phyloP scores from a whole-genome alignment of 805 yeast species.

The Candida anglica region DNA sequence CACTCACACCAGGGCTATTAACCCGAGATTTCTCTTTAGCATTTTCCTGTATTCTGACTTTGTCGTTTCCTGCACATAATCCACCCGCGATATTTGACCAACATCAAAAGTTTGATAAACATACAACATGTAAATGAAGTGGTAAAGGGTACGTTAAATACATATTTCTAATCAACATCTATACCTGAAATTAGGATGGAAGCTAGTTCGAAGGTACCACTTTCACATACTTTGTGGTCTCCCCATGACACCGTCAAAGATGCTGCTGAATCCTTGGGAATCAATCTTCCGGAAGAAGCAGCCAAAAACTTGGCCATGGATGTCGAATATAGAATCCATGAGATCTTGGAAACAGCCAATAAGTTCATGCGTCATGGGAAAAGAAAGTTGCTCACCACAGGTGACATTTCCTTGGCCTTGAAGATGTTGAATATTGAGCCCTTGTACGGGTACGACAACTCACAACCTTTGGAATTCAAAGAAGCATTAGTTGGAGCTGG shows the following conservation, averaged over 20 bases:
- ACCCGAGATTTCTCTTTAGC: no score
- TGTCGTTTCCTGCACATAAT: no score
- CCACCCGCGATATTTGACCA: no score
- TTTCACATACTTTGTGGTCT: slow-evolving; percentile 93
- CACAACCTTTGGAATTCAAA: slow-evolving; percentile 69
- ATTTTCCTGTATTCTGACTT: no score
- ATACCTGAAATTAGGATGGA: no score
- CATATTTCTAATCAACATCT: no score
- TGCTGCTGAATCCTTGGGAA: slow-evolving; percentile 89
- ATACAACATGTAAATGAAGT: no score
- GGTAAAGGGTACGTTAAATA: no score
- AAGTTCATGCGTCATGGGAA: slow-evolving; percentile 95
- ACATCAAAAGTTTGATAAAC: no score
- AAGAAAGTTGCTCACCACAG: slow-evolving; percentile 72
- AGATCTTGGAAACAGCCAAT: slow-evolving; percentile 90
- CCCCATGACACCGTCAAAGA: slow-evolving; percentile 96
- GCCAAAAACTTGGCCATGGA: slow-evolving; percentile 97
- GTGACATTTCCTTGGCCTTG: slow-evolving; percentile 79
- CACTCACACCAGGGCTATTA: no score
- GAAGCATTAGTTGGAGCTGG: slow-evolving; percentile 83
- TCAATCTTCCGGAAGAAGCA: slow-evolving; percentile 83
- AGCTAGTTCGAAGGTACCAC: slow-evolving; percentile 44
- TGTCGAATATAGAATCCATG: slow-evolving; percentile 96
- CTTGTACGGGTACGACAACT: slow-evolving; percentile 76
- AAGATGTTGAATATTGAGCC: slow-evolving; percentile 90